Evolutionary conservation across 306 rosid genomes (phyloP).

Genomic region (Rosa persica): DNA sequence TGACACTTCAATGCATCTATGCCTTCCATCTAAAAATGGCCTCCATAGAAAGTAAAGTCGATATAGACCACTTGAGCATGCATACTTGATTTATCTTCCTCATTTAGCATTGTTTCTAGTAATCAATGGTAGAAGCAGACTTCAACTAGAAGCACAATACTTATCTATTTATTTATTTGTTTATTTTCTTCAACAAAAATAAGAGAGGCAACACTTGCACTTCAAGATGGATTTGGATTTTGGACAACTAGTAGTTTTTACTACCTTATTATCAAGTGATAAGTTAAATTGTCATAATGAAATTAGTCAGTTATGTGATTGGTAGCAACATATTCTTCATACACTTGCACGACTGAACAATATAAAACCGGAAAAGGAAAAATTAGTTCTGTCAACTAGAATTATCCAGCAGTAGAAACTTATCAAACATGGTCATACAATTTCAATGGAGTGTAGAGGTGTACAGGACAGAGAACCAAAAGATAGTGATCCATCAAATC

Average conservation of each 20-base stretch:
- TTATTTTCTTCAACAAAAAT: neutral
- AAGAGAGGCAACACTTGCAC: neutral
- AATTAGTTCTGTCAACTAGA: neutral
- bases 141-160: neutral
- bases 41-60: neutral
- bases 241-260: neutral
- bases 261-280: neutral
- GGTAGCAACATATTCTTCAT: neutral
- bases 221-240: neutral
- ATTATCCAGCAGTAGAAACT: neutral
- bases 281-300: neutral
- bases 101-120: neutral
- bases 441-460: neutral
- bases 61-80: neutral
- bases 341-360: neutral
- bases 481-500: neutral
- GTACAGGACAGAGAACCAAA: constrained; percentile 1
- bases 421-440: neutral
- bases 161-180: neutral
- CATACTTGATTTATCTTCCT: neutral
- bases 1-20: neutral
- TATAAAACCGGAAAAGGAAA: neutral
- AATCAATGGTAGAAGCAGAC: neutral
- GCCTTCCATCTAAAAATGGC: neutral
- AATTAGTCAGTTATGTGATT: neutral